Conservation (phyloP, 139 green algal genomes). For the Chlorella sp. region DNA sequence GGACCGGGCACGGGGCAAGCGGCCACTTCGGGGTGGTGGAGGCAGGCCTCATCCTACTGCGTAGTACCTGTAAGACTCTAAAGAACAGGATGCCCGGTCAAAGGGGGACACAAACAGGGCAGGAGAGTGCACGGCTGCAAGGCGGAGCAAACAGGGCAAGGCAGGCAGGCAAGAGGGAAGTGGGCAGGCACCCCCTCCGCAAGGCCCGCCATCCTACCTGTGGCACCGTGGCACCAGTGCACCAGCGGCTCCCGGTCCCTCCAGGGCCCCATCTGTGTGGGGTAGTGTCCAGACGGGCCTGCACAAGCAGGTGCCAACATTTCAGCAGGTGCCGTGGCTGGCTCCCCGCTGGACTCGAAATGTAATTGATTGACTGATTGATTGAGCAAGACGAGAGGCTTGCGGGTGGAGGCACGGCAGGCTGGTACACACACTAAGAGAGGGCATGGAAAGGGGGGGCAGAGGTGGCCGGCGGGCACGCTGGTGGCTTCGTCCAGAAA, state of each 20-base stretch:
- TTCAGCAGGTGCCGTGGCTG: too few relatives aligned
- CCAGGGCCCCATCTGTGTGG: conserved; percentile 35
- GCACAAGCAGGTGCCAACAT: not conserved
- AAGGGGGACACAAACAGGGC: not conserved
- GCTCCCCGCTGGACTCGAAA: too few relatives aligned
- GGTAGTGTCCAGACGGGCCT: conserved; percentile 36
- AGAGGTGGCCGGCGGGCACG: too few relatives aligned
- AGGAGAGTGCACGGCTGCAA: too few relatives aligned
- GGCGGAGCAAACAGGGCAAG: too few relatives aligned
- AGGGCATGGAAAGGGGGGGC: too few relatives aligned
- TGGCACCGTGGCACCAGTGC: conserved; percentile 55
- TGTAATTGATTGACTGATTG: too few relatives aligned
- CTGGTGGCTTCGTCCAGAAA: too few relatives aligned
- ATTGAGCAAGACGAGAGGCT: too few relatives aligned
- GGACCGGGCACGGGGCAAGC: not conserved
- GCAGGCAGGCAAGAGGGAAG: too few relatives aligned
- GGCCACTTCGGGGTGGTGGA: not conserved
- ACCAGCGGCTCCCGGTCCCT: conserved; percentile 38
- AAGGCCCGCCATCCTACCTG: not conserved
- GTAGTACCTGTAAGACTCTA: too few relatives aligned
- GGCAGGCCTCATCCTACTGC: not conserved
- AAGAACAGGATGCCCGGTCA: too few relatives aligned
- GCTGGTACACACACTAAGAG: not conserved
- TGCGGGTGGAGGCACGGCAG: not conserved
- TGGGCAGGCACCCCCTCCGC: not conserved